Percentiles rank a stretch among this genome's conserved stretches.
phyloP scores from a whole-genome alignment of 306 rosid species.

The Quercus berberidifolia region DNA sequence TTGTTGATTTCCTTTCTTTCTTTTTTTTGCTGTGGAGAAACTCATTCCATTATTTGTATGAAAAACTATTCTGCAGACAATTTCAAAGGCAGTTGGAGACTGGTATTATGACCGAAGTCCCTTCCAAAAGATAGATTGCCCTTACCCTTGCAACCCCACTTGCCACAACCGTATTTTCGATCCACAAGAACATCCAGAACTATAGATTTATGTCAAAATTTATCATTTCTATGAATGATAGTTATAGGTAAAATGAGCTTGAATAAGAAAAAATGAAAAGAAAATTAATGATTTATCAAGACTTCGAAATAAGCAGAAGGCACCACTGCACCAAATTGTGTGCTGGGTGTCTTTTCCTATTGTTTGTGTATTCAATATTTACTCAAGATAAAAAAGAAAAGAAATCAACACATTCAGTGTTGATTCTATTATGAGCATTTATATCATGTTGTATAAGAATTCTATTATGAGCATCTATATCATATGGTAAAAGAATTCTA shows the following conservation, averaged over 20 bases:
- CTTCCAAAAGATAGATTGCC: conserved; percentile 73
- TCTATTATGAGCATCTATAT: too few species aligned
- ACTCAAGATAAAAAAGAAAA: background rate
- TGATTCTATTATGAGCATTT: background rate
- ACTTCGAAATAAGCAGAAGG: conserved; percentile 30
- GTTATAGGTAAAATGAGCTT: conserved; percentile 16
- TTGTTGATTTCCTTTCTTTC: background rate
- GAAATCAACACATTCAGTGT: background rate
- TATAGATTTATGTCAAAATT: conserved; percentile 36
- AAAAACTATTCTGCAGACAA: conserved; percentile 47
- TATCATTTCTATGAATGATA: conserved; percentile 30
- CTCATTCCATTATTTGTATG: conserved; percentile 1
- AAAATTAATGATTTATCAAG: conserved; percentile 18
- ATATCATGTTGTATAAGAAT: background rate
- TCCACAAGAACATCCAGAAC: conserved; percentile 34
- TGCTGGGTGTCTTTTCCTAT: conserved; percentile 39
- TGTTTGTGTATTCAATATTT: conserved; percentile 22
- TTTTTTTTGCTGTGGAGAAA: background rate
- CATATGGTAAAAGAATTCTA: too few species aligned
- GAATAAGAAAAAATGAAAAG: conserved; percentile 2
- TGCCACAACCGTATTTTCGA: conserved; percentile 70
- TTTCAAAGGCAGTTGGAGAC: conserved; percentile 87
- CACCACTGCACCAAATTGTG: conserved; percentile 46
- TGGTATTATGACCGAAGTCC: conserved; percentile 70
- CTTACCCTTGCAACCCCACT: conserved; percentile 95